Conservation (phyloP, 2,329 filamentous ascomycete genomes). For the Sarocladium brachiariae region DNA sequence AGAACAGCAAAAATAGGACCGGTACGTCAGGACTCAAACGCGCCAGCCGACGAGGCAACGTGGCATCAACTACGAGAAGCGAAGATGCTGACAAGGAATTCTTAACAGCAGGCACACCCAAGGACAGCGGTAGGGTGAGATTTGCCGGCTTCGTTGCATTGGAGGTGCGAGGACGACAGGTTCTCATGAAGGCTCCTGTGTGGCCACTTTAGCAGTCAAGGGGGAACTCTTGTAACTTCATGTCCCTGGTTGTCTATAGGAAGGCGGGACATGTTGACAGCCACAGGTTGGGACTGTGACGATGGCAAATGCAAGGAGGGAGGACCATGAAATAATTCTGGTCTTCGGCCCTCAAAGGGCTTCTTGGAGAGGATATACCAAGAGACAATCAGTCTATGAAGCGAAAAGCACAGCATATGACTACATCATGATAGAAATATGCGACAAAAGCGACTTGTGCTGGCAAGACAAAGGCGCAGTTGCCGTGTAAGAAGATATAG, state of each 20-base stretch:
- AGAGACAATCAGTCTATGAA: neutral
- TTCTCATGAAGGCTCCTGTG: slow-evolving; percentile 69
- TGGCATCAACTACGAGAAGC: slow-evolving; percentile 21
- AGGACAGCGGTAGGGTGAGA: slow-evolving; percentile 53
- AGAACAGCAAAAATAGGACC: slow-evolving; percentile 35
- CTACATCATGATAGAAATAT: no score
- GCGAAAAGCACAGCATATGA: neutral
- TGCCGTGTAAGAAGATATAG: no score
- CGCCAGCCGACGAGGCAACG: slow-evolving; percentile 16
- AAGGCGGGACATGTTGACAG: neutral
- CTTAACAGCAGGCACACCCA: slow-evolving; percentile 29
- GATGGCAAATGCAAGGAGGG: neutral
- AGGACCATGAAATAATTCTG: no score
- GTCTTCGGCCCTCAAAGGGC: neutral
- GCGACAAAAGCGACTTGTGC: no score
- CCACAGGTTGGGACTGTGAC: slow-evolving; percentile 2
- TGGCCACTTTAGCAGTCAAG: slow-evolving; percentile 42
- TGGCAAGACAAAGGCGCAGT: no score
- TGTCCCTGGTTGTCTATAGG: neutral
- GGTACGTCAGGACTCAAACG: neutral
- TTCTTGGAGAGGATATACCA: slow-evolving; percentile 3
- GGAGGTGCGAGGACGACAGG: slow-evolving; percentile 69
- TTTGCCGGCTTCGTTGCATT: slow-evolving; percentile 70
- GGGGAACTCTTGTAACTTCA: no score
- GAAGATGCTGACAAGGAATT: slow-evolving; percentile 33